Evolutionary conservation across 2,329 filamentous ascomycete genomes (phyloP).

Genomic region (Monosporascus sp.): DNA sequence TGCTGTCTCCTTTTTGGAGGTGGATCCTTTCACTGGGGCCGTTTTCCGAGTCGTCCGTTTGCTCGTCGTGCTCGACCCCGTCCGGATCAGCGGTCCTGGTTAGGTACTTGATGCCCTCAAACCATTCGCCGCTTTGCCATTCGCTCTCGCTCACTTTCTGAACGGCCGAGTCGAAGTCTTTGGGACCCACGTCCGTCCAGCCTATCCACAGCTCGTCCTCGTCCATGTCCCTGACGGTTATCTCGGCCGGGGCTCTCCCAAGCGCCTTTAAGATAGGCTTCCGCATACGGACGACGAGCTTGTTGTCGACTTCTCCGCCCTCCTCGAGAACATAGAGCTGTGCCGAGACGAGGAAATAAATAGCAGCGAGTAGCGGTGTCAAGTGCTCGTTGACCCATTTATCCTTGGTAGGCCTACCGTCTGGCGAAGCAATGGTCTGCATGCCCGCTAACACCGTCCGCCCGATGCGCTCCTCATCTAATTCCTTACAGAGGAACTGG

Average conservation of each 20-base stretch:
- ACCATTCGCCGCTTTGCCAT: constrained; percentile 63
- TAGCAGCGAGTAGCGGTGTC: constrained; percentile 51
- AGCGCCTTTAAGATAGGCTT: constrained; percentile 44
- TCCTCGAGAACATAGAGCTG: constrained; percentile 39
- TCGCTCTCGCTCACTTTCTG: constrained; percentile 49
- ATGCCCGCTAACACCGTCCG: constrained; percentile 73
- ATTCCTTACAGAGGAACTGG: constrained; percentile 57
- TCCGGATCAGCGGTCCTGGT: constrained; percentile 24
- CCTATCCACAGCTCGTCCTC: constrained; percentile 49
- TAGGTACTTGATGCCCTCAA: constrained; percentile 51
- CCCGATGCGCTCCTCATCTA: constrained; percentile 56
- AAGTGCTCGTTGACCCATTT: constrained; percentile 44
- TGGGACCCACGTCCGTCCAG: constrained; percentile 43
- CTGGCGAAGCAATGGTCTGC: constrained; percentile 46
- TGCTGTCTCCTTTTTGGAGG: constrained; percentile 54
- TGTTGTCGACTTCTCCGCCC: constrained; percentile 33
- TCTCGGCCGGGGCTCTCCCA: constrained; percentile 33
- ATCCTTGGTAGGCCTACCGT: constrained; percentile 40
- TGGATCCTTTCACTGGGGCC: constrained; percentile 31
- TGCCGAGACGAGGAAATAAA: constrained; percentile 56
- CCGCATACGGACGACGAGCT: constrained; percentile 41
- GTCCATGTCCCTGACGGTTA: constrained; percentile 31
- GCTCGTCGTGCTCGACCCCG: constrained; percentile 20
- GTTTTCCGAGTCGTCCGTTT: constrained; percentile 30
- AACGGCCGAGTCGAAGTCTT: constrained; percentile 59